Evolutionary conservation across 2,329 filamentous ascomycete species (phyloP), one percentile per base, ranked within the genome.

Genomic region (Trichoderma oligosporum): DNA sequence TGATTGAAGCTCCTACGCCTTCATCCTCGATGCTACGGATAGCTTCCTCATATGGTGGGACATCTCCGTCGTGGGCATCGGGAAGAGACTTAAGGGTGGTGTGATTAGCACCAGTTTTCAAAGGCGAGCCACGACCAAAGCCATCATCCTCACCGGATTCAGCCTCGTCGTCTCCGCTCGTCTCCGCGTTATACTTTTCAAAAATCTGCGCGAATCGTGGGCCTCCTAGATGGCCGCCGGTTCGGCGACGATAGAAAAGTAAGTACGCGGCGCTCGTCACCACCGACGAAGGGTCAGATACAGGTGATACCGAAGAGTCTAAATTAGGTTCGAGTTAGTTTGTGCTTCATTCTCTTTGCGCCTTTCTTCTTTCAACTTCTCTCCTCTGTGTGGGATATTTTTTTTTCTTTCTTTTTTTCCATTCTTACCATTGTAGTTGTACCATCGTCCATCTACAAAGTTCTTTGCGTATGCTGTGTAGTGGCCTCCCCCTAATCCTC

Each of bases 391-490:
- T n/a, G n/a, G n/a, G n/a, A n/a, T n/a, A n/a, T n/a, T n/a, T n/a
- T n/a, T n/a, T n/a, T 35, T 5, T 38, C 7, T 12, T 7, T 2
- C 4, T 22, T 20, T 9, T 2, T 9, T 2, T 29, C 12, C 11
- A 45, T 11, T 74, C 86, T 73, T 78, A 94, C 92, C 93, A 71
- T 99, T 97, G 72, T 95, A 97, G 64, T 95, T 89, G 71, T 97
- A 97, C 94, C 94, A 99, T 71, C 88, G 80, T 57, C 82, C 82
- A 67, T 96, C 91, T 60, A 89, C 79, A 72, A 96, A 97, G 71
- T 96, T 97, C 76, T 91, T 92, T 36, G 91, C 92, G 71, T 86
- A 92, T 25, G 94, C 94, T 18, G 92, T 97, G 75, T 99, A 99
- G 72, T 99, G 94, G 1, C 94, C 94, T 39, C 94, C 94, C 59